These are phyloP conservation scores for Xenosphaeropsis pyriputrescens DNA, from an alignment of 2,329 filamentous ascomycete genomes.

Conservation along the genomic window DNA sequence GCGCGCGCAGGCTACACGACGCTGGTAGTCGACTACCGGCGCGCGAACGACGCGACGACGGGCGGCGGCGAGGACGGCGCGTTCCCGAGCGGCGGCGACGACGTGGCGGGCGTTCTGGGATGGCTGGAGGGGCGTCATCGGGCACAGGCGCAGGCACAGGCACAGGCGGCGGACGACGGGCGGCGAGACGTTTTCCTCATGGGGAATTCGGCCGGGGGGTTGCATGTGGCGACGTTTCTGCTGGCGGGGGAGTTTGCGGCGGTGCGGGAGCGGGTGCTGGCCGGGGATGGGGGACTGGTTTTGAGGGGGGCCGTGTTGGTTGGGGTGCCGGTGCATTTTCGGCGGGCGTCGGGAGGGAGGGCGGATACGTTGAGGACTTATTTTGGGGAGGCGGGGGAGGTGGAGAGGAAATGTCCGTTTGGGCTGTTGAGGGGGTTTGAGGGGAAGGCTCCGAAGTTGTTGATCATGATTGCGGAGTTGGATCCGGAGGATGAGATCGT, in stretches of 20 bases:
- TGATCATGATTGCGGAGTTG: conserved; percentile 11
- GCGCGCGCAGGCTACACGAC: conserved; percentile 10
- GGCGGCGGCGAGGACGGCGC: conserved; percentile 7
- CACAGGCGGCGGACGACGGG: background rate
- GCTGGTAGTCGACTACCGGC: conserved; percentile 14
- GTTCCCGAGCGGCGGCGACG: conserved; percentile 13
- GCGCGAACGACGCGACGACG: conserved; percentile 7
- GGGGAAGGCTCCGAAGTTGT: conserved; percentile 7
- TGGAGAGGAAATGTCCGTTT: background rate
- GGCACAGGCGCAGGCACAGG: background rate
- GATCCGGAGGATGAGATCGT: conserved; percentile 16
- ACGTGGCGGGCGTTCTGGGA: conserved; percentile 9
- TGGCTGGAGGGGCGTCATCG: conserved; percentile 7
- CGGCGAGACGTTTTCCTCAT: conserved; percentile 12
- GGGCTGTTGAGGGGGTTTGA: conserved; percentile 6
- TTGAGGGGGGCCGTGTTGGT: conserved; percentile 11
- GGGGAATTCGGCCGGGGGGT: conserved; percentile 17
- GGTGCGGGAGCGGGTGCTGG: conserved; percentile 7
- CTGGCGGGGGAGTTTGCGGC: conserved; percentile 8
- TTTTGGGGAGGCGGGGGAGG: background rate
- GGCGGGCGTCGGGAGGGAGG: conserved; percentile 1
- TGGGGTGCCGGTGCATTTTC: conserved; percentile 12
- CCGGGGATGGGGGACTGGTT: conserved; percentile 2
- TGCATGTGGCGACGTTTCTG: conserved; percentile 15
- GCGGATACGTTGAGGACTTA: conserved; percentile 3